Conservation (phyloP, 2,329 filamentous ascomycete species). For the Epichloe bromicola region DNA sequence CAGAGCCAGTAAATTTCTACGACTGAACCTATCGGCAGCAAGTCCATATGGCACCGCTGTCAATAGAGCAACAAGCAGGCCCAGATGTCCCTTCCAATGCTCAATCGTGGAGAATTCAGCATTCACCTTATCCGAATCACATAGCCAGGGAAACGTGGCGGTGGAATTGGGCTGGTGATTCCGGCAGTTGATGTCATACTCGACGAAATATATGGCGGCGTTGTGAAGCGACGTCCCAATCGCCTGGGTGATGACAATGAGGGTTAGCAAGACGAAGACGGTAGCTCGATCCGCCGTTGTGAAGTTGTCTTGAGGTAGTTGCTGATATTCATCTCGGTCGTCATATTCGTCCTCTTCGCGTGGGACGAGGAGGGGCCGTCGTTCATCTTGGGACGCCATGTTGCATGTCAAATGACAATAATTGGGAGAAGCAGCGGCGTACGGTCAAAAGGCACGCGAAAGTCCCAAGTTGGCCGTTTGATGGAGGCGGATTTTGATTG, state of each 20-base stretch:
- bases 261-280: conserved; percentile 1
- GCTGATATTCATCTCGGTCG: neutral
- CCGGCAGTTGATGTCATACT: conserved; percentile 2
- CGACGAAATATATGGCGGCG: neutral
- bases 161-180: neutral
- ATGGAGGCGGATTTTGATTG: no score
- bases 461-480: no score
- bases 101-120: neutral
- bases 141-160: neutral
- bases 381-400: conserved; percentile 1
- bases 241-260: neutral
- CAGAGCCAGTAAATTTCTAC: conserved; percentile 3
- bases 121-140: neutral
- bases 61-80: neutral
- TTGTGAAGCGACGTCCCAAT: neutral
- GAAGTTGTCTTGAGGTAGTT: conserved; percentile 4
- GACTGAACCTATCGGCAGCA: conserved; percentile 4
- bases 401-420: neutral
- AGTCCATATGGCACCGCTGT: conserved; percentile 4
- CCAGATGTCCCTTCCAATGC: neutral
- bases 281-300: neutral
- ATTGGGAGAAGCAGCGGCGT: neutral
- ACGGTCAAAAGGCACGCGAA: neutral
- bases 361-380: conserved; percentile 1
- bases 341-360: neutral